A percentile compares a stretch with the other conserved stretches of the same genome.
Evolutionary conservation across 768 basidiomycete species (phyloP).

Genomic region (Mycena alexandri): DNA sequence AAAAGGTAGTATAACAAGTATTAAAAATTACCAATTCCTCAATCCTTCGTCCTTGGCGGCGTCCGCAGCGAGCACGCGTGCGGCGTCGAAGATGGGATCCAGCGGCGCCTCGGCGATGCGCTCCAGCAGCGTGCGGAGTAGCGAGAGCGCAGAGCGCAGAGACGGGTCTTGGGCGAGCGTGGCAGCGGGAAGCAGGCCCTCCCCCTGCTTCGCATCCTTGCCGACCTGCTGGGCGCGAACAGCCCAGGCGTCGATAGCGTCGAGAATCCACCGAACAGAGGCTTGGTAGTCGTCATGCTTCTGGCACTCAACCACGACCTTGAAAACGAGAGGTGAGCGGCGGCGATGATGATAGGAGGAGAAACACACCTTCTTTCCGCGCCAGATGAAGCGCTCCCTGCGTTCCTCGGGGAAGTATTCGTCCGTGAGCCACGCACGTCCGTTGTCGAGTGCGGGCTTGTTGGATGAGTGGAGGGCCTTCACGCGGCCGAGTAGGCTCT

Average conservation of each 20-base stretch:
- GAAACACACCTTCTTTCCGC: constrained; percentile 86
- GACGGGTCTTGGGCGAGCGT: constrained; percentile 65
- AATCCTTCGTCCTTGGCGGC: constrained; percentile 81
- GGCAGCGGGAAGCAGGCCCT: constrained; percentile 57
- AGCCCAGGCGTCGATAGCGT: constrained; percentile 72
- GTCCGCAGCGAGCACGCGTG: constrained; percentile 80
- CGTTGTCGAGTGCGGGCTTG: constrained; percentile 65
- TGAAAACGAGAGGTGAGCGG: constrained; percentile 9
- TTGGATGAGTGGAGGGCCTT: constrained; percentile 73
- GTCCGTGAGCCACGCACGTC: constrained; percentile 64
- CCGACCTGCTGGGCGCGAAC: constrained; percentile 54
- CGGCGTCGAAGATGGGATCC: constrained; percentile 75
- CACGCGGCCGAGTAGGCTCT: constrained; percentile 42
- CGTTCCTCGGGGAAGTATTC: constrained; percentile 85
- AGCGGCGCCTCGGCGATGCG: constrained; percentile 88
- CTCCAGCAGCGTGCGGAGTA: constrained; percentile 80
- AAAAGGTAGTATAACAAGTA: too few species aligned
- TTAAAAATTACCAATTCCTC: constrained; percentile 80
- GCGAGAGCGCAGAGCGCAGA: constrained; percentile 58
- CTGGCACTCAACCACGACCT: constrained; percentile 93
- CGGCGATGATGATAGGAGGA: not conserved
- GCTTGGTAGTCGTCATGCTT: constrained; percentile 92
- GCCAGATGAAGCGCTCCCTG: constrained; percentile 92
- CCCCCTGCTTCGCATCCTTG: constrained; percentile 44
- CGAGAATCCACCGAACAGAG: constrained; percentile 80